These are phyloP conservation scores for Saccharomycopsis hybrid DNA, from an alignment of 1,139 yeast species.

Conservation along the genomic window DNA sequence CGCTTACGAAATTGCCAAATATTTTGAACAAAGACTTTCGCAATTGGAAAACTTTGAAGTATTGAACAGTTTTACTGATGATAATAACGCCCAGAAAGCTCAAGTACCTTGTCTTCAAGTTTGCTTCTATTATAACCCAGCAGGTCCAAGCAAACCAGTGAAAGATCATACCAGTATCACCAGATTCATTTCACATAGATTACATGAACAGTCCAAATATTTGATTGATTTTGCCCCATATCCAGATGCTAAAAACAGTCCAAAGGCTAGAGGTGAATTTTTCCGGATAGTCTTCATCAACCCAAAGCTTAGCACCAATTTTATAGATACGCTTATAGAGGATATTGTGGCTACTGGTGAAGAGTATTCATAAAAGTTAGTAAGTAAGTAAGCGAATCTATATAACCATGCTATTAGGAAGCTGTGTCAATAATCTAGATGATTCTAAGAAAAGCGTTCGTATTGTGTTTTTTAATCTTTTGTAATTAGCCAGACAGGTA, in stretches of 20 bases:
- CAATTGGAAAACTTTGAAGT: slow-evolving; percentile 19
- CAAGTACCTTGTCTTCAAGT: slow-evolving; percentile 81
- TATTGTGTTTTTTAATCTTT: no score
- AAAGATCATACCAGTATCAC: slow-evolving; percentile 43
- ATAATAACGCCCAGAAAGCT: slow-evolving; percentile 27
- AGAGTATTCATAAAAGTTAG: no score
- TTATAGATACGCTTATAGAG: slow-evolving; percentile 37
- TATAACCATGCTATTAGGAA: no score
- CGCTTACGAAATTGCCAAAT: slow-evolving; percentile 57
- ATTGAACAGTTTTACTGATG: slow-evolving; percentile 34
- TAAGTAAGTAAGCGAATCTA: no score
- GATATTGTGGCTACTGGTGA: slow-evolving; percentile 16
- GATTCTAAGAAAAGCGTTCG: no score
- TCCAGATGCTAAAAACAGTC: slow-evolving; percentile 34
- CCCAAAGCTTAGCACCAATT: slow-evolving; percentile 43
- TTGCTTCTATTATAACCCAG: slow-evolving; percentile 67
- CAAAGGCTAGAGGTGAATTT: slow-evolving; percentile 59
- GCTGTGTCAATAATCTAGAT: no score
- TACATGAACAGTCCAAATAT: slow-evolving; percentile 59
- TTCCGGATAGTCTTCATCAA: slow-evolving; percentile 82
- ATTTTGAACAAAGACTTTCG: slow-evolving; percentile 46
- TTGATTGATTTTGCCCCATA: slow-evolving; percentile 81
- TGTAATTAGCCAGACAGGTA: no score
- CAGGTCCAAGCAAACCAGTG: slow-evolving; percentile 24
- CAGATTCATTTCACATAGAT: slow-evolving; percentile 51